These are phyloP conservation scores for Capronia coronata DNA, from an alignment of 2,329 filamentous ascomycete genomes.

Conservation along the genomic window DNA sequence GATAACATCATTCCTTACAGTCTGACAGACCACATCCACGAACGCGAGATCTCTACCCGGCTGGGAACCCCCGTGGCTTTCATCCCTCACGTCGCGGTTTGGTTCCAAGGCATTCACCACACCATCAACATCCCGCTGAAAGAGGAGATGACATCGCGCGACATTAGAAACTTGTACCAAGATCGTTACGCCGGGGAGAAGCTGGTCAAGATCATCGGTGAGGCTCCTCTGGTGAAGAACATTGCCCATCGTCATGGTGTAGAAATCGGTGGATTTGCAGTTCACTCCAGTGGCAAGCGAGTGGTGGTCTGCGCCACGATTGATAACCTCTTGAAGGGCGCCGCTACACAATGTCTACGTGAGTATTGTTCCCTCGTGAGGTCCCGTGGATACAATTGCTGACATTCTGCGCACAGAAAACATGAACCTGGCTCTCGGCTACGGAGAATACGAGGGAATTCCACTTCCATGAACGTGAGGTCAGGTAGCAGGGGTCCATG, in stretches of 20 bases:
- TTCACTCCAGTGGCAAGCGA: constrained; percentile 79
- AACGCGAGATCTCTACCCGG: constrained; percentile 78
- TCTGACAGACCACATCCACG: constrained; percentile 89
- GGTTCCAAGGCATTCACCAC: constrained; percentile 94
- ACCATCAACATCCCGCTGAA: constrained; percentile 85
- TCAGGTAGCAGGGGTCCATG: not conserved
- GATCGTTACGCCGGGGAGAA: constrained; percentile 94
- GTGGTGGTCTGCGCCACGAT: constrained; percentile 93
- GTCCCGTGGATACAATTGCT: no score
- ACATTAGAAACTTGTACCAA: constrained; percentile 91
- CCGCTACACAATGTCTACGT: constrained; percentile 87
- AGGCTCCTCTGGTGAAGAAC: constrained; percentile 75
- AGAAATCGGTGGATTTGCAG: constrained; percentile 93
- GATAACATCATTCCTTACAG: constrained; percentile 90
- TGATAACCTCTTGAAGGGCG: constrained; percentile 89
- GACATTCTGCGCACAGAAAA: constrained; percentile 54
- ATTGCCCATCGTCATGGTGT: constrained; percentile 82
- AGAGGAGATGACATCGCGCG: constrained; percentile 78
- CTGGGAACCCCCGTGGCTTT: constrained; percentile 72
- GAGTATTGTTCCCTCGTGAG: constrained; percentile 49
- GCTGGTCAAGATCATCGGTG: constrained; percentile 85
- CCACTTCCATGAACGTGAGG: constrained; percentile 46
- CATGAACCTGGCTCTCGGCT: constrained; percentile 87
- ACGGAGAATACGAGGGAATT: constrained; percentile 82
- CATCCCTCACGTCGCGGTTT: constrained; percentile 88